Conservation (phyloP, 2,329 filamentous ascomycete species). For the Lachnellula hyalina region DNA sequence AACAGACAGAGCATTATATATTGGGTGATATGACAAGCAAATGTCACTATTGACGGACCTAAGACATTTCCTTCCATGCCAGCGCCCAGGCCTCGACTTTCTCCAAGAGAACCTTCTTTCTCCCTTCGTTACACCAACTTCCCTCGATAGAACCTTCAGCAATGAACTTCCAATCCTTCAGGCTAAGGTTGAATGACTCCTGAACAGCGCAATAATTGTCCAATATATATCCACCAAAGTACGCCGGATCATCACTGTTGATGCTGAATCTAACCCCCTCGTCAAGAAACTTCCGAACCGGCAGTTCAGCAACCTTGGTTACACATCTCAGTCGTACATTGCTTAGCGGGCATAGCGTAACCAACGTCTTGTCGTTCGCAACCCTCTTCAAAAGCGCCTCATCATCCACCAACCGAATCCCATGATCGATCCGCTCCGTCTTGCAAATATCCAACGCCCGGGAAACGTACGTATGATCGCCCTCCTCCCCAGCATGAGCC, state of each 20-base stretch:
- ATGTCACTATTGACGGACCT: background rate
- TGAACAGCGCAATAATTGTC: slow-evolving; percentile 74
- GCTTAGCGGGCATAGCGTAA: slow-evolving; percentile 69
- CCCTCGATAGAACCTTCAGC: slow-evolving; percentile 56
- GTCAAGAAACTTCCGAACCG: slow-evolving; percentile 39
- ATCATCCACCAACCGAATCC: slow-evolving; percentile 60
- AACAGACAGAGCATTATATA: background rate
- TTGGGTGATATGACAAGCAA: background rate
- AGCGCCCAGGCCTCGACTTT: slow-evolving; percentile 38
- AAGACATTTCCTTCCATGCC: slow-evolving; percentile 14
- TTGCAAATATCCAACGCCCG: slow-evolving; percentile 57
- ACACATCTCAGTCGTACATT: slow-evolving; percentile 56
- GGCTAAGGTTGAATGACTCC: slow-evolving; percentile 58
- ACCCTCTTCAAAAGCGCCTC: slow-evolving; percentile 52
- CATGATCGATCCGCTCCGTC: slow-evolving; percentile 68
- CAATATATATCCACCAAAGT: slow-evolving; percentile 68
- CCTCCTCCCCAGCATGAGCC: slow-evolving; percentile 73
- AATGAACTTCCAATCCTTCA: slow-evolving; percentile 63
- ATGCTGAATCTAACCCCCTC: slow-evolving; percentile 42
- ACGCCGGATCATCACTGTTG: slow-evolving; percentile 45
- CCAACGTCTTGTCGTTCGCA: slow-evolving; percentile 50
- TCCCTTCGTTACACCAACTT: slow-evolving; percentile 61
- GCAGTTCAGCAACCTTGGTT: slow-evolving; percentile 39
- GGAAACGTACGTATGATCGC: slow-evolving; percentile 59
- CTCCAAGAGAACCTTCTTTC: slow-evolving; percentile 54